A percentile compares a stretch with the other conserved stretches of the same genome.
phyloP scores from a whole-genome alignment of 371 early-diverging fungal species.

The Coemansia sp. region DNA sequence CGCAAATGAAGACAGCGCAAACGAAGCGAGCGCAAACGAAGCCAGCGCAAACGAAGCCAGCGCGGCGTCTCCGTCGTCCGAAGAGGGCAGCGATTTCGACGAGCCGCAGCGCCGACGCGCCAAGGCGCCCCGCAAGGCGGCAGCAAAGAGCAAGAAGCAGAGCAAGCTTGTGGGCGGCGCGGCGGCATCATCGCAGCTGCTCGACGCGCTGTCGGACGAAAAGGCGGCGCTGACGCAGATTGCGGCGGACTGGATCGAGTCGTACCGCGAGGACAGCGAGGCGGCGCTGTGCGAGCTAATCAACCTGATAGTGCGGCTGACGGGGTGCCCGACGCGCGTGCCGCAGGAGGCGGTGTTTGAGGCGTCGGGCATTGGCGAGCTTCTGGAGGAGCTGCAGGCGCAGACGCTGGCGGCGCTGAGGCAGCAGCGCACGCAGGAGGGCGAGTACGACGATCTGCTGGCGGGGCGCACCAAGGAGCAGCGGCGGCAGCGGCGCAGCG shows the following conservation, averaged over 20 bases:
- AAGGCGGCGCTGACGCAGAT: conserved; percentile 40
- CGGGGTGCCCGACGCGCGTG: conserved; percentile 46
- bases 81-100: conserved; percentile 38
- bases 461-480: conserved; percentile 60
- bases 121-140: conserved; percentile 11
- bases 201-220: conserved; percentile 43
- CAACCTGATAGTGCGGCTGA: conserved; percentile 35
- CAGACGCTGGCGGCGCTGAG: conserved; percentile 49
- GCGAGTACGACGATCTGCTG: conserved; percentile 65
- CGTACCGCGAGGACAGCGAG: conserved; percentile 45
- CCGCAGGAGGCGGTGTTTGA: conserved; percentile 31
- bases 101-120: background rate
- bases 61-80: background rate
- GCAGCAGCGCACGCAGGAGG: conserved; percentile 48
- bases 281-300: conserved; percentile 37
- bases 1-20: conserved; percentile 3
- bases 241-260: conserved; percentile 59
- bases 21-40: conserved; percentile 6
- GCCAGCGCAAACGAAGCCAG: background rate
- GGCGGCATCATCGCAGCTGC: conserved; percentile 12
- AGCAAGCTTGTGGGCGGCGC: background rate
- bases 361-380: conserved; percentile 44
- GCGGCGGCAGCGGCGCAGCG: conserved; percentile 58
- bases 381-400: conserved; percentile 45
- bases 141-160: conserved; percentile 5